Evolutionary conservation across 257 asterid genomes (phyloP), one percentile per base, ranked within the genome.

Genomic region (Plantago ovata): DNA sequence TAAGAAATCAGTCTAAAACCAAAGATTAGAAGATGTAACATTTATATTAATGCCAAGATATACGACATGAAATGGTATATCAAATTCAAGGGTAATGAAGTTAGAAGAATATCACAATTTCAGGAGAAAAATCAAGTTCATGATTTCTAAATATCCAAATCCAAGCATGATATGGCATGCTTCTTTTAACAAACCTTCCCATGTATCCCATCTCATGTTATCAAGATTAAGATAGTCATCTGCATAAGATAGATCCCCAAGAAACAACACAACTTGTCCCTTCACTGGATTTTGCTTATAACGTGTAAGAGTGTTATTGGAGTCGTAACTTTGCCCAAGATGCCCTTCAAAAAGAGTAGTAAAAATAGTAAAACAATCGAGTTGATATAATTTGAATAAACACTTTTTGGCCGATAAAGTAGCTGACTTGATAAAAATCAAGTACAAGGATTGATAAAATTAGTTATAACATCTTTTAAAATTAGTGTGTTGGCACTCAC

Each of bases 181-280:
- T 79, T 70, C 85, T 84, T 74, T 84, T 85, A 2, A 78, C 46
- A 51, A 84, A 79, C 53, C 87, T 72, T n/a, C n/a, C n/a, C n/a
- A n/a, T n/a, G 86, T 73, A 68, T 84, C 94, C 94, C 94, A 82
- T 55, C 87, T 80, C 19, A 57, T 65, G 59, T 82, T 84, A 69
- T 84, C 73, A 48, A 82, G 94, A 46, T 63, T 42, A 0, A 79
- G 94, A 59, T 85, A 79, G 53, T 48, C 58, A 62, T 82, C 90
- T 2, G 94, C 94, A 44, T 85, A 82, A 5, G 90, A 85, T 40
- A 85, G 85, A 69, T 85, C 90, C 32, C 94, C 94, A 36, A 82
- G 84, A 53, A 73, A 85, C 55, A 85, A 33, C 20, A 82, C n/a
- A 0, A 87, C 9, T 51, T 77, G 79, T 38, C 85, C 94, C 45